Conservation (phyloP, 164 flowering plant species). For the Vitis riparia region DNA sequence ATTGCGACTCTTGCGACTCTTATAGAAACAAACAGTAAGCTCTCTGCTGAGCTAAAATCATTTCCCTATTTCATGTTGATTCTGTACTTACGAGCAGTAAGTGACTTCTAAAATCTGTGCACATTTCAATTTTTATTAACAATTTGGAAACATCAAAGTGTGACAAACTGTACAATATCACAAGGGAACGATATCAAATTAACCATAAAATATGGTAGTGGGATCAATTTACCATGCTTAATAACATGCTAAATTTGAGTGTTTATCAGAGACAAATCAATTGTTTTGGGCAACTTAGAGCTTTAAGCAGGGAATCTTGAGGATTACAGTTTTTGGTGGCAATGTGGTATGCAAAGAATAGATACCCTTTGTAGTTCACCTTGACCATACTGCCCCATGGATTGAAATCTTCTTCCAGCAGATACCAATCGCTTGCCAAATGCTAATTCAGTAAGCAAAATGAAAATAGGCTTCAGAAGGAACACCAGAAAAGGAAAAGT, state of each 20-base stretch:
- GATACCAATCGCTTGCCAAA: slow-evolving; percentile 79
- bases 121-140: background rate
- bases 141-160: background rate
- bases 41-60: background rate
- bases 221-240: too few species aligned
- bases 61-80: background rate
- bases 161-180: background rate
- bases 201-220: too few species aligned
- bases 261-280: too few species aligned
- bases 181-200: background rate
- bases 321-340: too few species aligned
- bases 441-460: slow-evolving; percentile 46
- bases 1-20: too few species aligned
- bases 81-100: background rate
- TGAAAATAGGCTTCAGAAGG: slow-evolving; percentile 12
- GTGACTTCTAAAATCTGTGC: too few species aligned
- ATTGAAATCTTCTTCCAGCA: slow-evolving; percentile 84
- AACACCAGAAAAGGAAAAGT: slow-evolving; percentile 2
- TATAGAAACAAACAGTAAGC: too few species aligned
- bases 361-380: slow-evolving; percentile 88
- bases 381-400: slow-evolving; percentile 95
- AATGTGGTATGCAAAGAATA: too few species aligned
- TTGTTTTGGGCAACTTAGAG: too few species aligned
- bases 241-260: too few species aligned
- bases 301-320: too few species aligned